Conservation (phyloP, 78 protist genomes). For the Dictyostelium intermedium region DNA sequence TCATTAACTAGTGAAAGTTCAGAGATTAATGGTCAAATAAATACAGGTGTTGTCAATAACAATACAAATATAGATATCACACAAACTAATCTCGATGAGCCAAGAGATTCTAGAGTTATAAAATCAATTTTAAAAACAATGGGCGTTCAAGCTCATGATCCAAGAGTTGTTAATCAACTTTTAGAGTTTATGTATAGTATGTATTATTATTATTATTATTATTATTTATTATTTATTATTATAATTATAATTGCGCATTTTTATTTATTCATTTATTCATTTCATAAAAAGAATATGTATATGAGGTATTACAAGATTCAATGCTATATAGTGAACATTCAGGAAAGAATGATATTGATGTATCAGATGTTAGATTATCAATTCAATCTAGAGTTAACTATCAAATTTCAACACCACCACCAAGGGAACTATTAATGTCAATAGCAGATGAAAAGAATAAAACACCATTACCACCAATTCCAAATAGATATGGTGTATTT, state of each 20-base stretch:
- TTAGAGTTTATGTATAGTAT: slow-evolving; percentile 66
- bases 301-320: slow-evolving; percentile 66
- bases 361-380: slow-evolving; percentile 60
- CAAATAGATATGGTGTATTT: slow-evolving; percentile 65
- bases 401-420: slow-evolving; percentile 64
- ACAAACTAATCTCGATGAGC: slow-evolving; percentile 67
- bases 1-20: slow-evolving; percentile 2
- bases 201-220: background rate
- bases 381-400: slow-evolving; percentile 67
- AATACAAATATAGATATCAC: slow-evolving; percentile 52
- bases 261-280: too few relatives aligned
- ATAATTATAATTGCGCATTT: too few relatives aligned
- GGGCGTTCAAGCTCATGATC: slow-evolving; percentile 68
- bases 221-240: too few relatives aligned
- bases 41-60: background rate
- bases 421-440: slow-evolving; percentile 43
- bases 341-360: slow-evolving; percentile 58
- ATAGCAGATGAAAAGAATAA: slow-evolving; percentile 61
- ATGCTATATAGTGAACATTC: slow-evolving; percentile 48
- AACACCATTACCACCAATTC: slow-evolving; percentile 66
- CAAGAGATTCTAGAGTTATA: slow-evolving; percentile 66
- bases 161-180: slow-evolving; percentile 68
- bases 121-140: slow-evolving; percentile 68
- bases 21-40: background rate
- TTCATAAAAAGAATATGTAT: slow-evolving; percentile 61